Evolutionary conservation across 192 early-diverging fungal genomes (phyloP), one percentile per base, ranked within the genome.

Genomic region (Spizellomyces sp.): DNA sequence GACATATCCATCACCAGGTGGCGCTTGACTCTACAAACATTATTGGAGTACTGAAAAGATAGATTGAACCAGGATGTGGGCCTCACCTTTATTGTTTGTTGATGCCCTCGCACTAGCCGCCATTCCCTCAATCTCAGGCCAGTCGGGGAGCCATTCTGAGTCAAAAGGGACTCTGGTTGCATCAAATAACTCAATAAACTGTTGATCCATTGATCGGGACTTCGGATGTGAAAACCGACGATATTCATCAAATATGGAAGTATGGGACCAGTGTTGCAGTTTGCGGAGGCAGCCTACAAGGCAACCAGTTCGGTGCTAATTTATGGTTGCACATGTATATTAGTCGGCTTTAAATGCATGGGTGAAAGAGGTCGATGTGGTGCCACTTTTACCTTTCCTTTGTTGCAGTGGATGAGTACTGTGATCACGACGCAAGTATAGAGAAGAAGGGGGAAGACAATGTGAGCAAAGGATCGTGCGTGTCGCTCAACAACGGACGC

Each of bases 241-340:
- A 79, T 99, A 99, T 77, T 99, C 97, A 73, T 96, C 95, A 87
- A 99, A 99, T 36, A 98, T 96, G 27, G 94, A 94, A 0, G 94
- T 96, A 69, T 90, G 90, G 0, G 90, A 89, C 97, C 97, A 99
- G 64, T 95, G 90, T 69, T 95, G 95, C 15, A 98, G 74, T 66
- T 96, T 96, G 52, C 97, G 87, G 61, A 97, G 81, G 61, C 96
- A 98, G 22, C 95, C 97, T n/a, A 99, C 91, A 15, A 99, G 78
- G 70, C 97, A 99, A 0, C 97, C 97, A 8, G 97, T 99, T 8
- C 97, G 90, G 73, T 99, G 97, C 83, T 92, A 70, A 0, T 19
- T 10, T 9, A 58, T 21, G 44, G 45, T 7, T 36, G 59, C n/a
- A 55, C 14, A 42, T 17, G n/a, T 22, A 62, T 62, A 15, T 19